phyloP scores from a whole-genome alignment of 805 yeast species.

The Metschnikowia aberdeeniae region DNA sequence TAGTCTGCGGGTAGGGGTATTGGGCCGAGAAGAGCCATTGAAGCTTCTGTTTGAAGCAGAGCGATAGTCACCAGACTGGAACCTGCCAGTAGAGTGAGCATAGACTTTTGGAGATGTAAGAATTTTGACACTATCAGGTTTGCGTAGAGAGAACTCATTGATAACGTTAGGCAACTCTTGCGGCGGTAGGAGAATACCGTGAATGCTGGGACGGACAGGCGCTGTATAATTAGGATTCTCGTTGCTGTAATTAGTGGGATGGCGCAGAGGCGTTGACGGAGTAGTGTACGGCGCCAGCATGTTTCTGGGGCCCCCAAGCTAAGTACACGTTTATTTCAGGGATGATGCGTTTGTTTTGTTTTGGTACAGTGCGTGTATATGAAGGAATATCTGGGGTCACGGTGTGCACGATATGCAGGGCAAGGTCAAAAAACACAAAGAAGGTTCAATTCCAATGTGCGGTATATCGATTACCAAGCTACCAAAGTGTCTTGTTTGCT shows the following conservation, averaged over 20 bases:
- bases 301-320: neutral
- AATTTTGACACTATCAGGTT: neutral
- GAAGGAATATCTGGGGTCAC: conserved; percentile 6
- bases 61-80: neutral
- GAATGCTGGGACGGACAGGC: conserved; percentile 10
- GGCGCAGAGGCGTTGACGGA: conserved; percentile 20
- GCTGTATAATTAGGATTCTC: conserved; percentile 12
- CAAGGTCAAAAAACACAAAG: no score
- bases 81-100: neutral
- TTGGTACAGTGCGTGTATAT: conserved; percentile 1
- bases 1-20: conserved; percentile 13
- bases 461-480: no score
- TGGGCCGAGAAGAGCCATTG: conserved; percentile 3
- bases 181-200: conserved; percentile 21
- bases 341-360: conserved; percentile 6
- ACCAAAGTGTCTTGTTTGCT: neutral
- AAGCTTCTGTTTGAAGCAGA: conserved; percentile 3
- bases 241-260: conserved; percentile 1
- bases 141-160: conserved; percentile 10
- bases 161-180: conserved; percentile 19
- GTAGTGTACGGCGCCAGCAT: conserved; percentile 17
- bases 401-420: no score
- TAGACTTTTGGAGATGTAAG: neutral
- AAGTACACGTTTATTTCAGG: neutral
- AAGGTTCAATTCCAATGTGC: no score